Evolutionary conservation across 1,284 basidiomycete species (phyloP).

Genomic region (Vanrija pseudolonga): DNA sequence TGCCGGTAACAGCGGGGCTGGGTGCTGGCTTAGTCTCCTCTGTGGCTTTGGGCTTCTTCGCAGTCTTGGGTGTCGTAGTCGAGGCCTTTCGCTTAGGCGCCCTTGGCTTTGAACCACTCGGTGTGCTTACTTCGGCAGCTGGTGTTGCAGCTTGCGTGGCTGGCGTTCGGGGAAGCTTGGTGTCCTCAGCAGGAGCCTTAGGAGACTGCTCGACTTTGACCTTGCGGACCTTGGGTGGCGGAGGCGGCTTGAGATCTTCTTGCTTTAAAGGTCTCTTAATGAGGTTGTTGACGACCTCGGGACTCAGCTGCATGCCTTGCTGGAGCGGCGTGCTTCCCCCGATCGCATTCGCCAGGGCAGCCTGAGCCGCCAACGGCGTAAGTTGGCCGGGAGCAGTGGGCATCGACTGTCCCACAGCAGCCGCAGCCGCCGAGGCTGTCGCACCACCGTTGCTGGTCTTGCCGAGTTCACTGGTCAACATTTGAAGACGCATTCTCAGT

Average conservation of each 20-base stretch:
- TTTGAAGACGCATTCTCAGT: constrained; percentile 8
- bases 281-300: constrained; percentile 19
- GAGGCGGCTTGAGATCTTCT: constrained; percentile 20
- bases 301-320: constrained; percentile 13
- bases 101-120: neutral
- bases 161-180: constrained; percentile 10
- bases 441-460: neutral
- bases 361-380: no score
- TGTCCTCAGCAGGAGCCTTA: constrained; percentile 1
- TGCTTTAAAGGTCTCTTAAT: constrained; percentile 22
- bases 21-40: constrained; percentile 3
- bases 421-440: neutral
- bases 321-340: constrained; percentile 5
- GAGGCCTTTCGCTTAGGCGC: constrained; percentile 16
- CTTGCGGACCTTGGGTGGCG: constrained; percentile 11
- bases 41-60: constrained; percentile 11
- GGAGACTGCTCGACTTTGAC: constrained; percentile 9
- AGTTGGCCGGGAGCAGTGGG: no score
- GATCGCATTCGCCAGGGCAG: no score
- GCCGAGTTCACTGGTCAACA: constrained; percentile 10
- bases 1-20: neutral
- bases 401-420: neutral
- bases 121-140: neutral
- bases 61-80: constrained; percentile 9
- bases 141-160: neutral